Base-by-base conservation (phyloP, 2,329 filamentous ascomycete species). In the Aspergillus fructus region DNA sequence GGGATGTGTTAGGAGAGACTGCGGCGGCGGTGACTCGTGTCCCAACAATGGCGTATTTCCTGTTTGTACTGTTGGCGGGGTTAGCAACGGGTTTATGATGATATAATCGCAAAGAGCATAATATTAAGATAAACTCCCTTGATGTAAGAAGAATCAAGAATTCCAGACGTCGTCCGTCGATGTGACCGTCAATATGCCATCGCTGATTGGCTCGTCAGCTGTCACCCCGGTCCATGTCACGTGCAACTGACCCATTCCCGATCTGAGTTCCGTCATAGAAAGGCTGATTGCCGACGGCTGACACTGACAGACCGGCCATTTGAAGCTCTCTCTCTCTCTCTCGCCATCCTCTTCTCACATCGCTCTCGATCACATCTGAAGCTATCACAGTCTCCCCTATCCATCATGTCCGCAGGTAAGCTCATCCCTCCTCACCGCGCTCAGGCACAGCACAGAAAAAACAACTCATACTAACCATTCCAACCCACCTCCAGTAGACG, bases 341-440 rank as follows among this genome's bases (percentile, higher is more conserved):
- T 19, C 42, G 19, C 48, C 47, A 34, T 9, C 27, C 30, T 23
- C 9, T 42, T 24, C 15, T 50, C 45, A n/a, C 19, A 37, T 47
- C 34, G 13, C 45, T 15, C 23, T 45, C 27, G 3, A 40, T 30
- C 30, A 53, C 34, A 50, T 21, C 33, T 19, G 21, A 42, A 17
- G 11, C 13, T 30, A 37, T 7, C 17, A n/a, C 21, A 46, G 11
- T 13, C 30, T 15, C 9, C 17, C 30, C 17, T 21, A 39, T 12
- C 30, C 11, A 56, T 11, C 40, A 62, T 62, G 60, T 60, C 65
- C 47, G 40, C 62, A 64, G 60, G 66, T 69, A 61, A 12, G n/a
- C 30, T 8, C 2, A 5, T 7, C 24, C 12, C 24, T 4, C 37
- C 12, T 15, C n/a, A n/a, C 41, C 34, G n/a, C 6, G 21, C 21